Evolutionary conservation across 2,329 filamentous ascomycete species (phyloP), one percentile per base, ranked within the genome.

Genomic region (Phaeosphaeria sp.): DNA sequence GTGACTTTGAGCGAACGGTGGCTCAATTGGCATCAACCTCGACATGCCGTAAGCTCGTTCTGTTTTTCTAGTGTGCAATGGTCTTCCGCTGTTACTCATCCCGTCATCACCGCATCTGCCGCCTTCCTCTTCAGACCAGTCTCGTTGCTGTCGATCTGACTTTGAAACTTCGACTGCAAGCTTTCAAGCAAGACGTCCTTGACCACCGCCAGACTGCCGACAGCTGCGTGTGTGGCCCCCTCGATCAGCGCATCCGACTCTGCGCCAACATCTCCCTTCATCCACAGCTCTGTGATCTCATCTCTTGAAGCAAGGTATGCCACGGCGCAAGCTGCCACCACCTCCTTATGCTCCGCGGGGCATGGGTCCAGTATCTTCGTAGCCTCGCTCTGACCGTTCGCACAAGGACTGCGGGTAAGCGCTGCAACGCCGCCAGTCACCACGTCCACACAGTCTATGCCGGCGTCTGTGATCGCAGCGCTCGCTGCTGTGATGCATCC

Each of bases 401-500:
- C 58, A 65, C 52, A 64, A 33, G 63, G 68, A 56, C 60, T 67
- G 63, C 77, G 74, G 15, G 95, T 88, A 48, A 96, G 78, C 3
- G 92, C 94, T 27, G 94, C 93, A 42, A 98, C 92, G 25, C 95
- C 95, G 9, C 93, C 95, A 27, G 91, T 87, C 18, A 97, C 89
- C 30, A 94, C 86, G 79, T 97, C 95, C 48, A 98, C 89, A 73
- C 93, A 97, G 74, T 99, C 95, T 60, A 99, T 97, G 8, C 93
- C 93, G 1, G 95, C 95, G 79, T 99, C 95, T 2, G 91, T 91
- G 72, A 99, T 88, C 15, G 95, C 95, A 9, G 94, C 94, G 53
- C 93, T 93, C 9, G 94, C 92, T 54, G 96, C 94, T 0, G 93
- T 98, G 67, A 99, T 93, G 74, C 93, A 97, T 1, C 92, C 92